Evolutionary conservation across 352 stramenopile species (phyloP).

Genomic region (Nothophytophthora sp.): DNA sequence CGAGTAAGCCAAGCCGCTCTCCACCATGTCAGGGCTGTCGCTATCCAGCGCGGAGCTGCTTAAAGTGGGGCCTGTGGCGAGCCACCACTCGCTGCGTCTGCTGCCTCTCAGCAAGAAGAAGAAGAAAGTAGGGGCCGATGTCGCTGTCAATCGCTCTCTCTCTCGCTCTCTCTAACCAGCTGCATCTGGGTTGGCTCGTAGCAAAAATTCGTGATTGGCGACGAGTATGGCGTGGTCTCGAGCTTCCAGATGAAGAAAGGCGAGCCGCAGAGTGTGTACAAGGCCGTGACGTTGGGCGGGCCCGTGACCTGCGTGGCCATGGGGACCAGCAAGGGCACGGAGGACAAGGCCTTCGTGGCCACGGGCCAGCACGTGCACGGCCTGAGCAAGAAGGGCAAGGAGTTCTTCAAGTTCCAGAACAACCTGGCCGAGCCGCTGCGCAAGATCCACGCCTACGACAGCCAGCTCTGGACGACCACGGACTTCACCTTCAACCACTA

Average conservation of each 20-base stretch:
- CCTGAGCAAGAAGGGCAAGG: constrained; percentile 86
- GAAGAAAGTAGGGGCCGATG: no score
- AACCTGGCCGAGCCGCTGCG: constrained; percentile 82
- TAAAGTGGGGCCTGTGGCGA: constrained; percentile 79
- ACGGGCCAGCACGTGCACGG: constrained; percentile 71
- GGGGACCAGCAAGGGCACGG: constrained; percentile 68
- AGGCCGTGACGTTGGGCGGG: constrained; percentile 52
- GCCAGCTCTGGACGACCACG: constrained; percentile 72
- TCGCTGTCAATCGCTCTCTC: no score
- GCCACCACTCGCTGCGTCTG: constrained; percentile 71
- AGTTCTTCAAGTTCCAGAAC: constrained; percentile 88
- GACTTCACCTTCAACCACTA: constrained; percentile 87
- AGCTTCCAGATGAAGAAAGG: constrained; percentile 88
- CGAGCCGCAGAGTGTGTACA: constrained; percentile 77
- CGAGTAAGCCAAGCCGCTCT: no score
- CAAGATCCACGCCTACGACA: constrained; percentile 67
- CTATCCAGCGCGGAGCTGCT: constrained; percentile 78
- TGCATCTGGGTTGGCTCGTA: no score
- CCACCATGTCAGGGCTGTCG: constrained; percentile 48
- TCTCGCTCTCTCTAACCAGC: no score
- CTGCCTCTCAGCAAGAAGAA: constrained; percentile 88
- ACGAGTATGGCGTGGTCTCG: constrained; percentile 80
- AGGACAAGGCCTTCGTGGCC: constrained; percentile 76
- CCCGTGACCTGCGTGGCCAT: constrained; percentile 71
- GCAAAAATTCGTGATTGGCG: constrained; percentile 89